These are phyloP conservation scores for Hypoxylon rubiginosum DNA, from an alignment of 2,329 filamentous ascomycete species.

Conservation along the genomic window DNA sequence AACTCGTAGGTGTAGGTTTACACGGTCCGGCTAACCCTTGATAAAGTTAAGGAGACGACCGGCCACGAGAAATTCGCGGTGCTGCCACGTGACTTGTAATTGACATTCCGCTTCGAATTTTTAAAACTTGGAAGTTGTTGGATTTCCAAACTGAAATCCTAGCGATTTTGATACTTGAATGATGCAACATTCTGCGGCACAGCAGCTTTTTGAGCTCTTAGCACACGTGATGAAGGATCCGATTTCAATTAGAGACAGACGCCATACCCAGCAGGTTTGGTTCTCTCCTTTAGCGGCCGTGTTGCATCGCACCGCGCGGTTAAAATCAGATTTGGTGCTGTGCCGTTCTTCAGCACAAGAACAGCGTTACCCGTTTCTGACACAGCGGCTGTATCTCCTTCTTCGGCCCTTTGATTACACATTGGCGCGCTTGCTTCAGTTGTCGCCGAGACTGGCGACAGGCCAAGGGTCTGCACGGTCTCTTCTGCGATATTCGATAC, in stretches of 20 bases:
- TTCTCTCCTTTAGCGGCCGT: conserved; percentile 13
- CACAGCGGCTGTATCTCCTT: conserved; percentile 7
- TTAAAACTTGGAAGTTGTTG: conserved; percentile 23
- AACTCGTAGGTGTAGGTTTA: not conserved
- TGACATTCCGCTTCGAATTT: not conserved
- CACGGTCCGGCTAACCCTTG: not conserved
- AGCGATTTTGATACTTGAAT: conserved; percentile 32
- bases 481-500: conserved; percentile 24
- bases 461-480: conserved; percentile 5
- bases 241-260: not conserved
- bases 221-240: conserved; percentile 13
- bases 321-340: conserved; percentile 33
- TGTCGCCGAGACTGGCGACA: conserved; percentile 28
- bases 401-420: not conserved
- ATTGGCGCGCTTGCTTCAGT: conserved; percentile 13
- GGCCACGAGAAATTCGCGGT: not conserved
- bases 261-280: conserved; percentile 1
- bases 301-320: conserved; percentile 38
- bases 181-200: conserved; percentile 41
- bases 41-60: not conserved
- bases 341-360: conserved; percentile 24
- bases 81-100: not conserved
- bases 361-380: conserved; percentile 17
- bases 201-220: conserved; percentile 21
- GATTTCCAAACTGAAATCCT: conserved; percentile 31